Evolutionary conservation across 495 filamentous ascomycete species (phyloP), one percentile per base, ranked within the genome.

Genomic region (Corynascus novoguineensis): DNA sequence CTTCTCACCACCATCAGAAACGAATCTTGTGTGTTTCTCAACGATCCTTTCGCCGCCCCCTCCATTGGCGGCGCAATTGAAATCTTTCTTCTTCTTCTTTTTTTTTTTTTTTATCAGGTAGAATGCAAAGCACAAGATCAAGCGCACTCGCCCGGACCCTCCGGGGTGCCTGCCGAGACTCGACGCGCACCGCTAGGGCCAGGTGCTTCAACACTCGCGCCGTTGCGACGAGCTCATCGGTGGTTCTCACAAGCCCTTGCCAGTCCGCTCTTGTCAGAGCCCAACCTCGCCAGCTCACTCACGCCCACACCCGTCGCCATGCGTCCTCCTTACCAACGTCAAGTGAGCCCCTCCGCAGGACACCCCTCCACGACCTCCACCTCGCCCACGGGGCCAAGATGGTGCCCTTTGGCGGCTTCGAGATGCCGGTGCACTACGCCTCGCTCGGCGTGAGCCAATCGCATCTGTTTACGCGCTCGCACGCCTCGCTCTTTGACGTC

Each of bases 321-420:
- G 67, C 55, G 37, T 70, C 64, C 53, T 53, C 71, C 22, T 66
- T 68, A 15, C 68, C 76, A 25, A 58, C 74, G 21, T 41, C 58
- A 6, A n/a, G 60, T 10, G 63, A 62, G 17, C 56, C 71, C 19
- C 76, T 85, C 61, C 73, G 69, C 31, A 86, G 83, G 67, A 98
- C 93, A 2, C 83, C 86, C 28, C 81, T 98, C 38, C 86, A 95
- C 74, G 84, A 92, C 63, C 75, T 97, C 24, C 92, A 98, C 69
- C 60, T 90, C 50, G 72, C 75, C 31, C 73, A 88, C 67, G 90
- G 89, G 61, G 93, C 80, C 40, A 96, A 95, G 73, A 95, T 98
- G 85, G 92, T 97, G 53, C 89, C 89, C n/a, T 98, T 96, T 68
- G 92, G 87, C 53, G 92, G 91, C 59, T 97, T 84, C 75, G 77